Percentiles rank a stretch among this genome's conserved stretches.
Evolutionary conservation across 345 rosid species (phyloP).

Genomic region (Passiflora organensis): DNA sequence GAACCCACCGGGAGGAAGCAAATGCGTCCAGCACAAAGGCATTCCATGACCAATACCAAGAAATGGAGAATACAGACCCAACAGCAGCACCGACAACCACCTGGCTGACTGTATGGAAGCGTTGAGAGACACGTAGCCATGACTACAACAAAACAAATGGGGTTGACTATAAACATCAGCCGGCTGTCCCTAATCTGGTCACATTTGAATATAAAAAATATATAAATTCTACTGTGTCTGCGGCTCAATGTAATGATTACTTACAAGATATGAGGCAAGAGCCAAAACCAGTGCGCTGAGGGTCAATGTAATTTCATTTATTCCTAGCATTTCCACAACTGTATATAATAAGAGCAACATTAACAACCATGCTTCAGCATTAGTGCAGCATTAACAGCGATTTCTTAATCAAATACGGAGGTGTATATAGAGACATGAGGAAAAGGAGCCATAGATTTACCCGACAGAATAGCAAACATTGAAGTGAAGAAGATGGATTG

Average conservation of each 20-base stretch:
- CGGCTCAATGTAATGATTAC: conserved; percentile 8
- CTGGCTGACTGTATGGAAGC: conserved; percentile 67
- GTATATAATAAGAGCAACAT: conserved; percentile 6
- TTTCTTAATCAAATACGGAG: background rate
- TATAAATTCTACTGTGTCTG: background rate
- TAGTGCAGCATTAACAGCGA: background rate
- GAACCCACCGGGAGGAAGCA: conserved; percentile 38
- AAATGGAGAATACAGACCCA: conserved; percentile 45
- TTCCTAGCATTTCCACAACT: conserved; percentile 52
- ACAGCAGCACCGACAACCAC: conserved; percentile 58
- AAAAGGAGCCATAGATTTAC: conserved; percentile 22
- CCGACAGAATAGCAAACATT: conserved; percentile 35
- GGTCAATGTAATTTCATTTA: conserved; percentile 26
- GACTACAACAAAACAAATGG: conserved; percentile 39
- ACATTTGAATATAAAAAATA: background rate
- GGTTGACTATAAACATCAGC: background rate
- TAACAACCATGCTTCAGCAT: background rate
- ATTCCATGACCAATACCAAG: conserved; percentile 62
- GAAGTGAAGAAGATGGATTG: conserved; percentile 65
- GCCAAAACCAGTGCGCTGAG: conserved; percentile 35
- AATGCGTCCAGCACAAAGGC: conserved; percentile 43
- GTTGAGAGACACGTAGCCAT: conserved; percentile 70
- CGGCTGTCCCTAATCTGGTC: background rate
- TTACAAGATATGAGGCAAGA: conserved; percentile 51
- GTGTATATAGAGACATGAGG: background rate